Conservation (phyloP, 116 monocot genomes). For the Papilionanthe hybrid region DNA sequence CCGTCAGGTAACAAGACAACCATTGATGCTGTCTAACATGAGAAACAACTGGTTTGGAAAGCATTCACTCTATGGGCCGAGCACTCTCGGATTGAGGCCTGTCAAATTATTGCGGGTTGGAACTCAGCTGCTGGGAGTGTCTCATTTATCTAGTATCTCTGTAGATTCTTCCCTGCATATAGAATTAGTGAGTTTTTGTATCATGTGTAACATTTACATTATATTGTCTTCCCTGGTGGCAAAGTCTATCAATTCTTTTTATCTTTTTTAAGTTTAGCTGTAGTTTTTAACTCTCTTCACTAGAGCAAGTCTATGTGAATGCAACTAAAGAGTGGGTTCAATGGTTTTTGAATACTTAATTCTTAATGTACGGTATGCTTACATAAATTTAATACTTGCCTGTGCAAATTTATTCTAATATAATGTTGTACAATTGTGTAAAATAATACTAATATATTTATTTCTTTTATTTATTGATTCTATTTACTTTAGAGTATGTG, state of each 20-base stretch:
- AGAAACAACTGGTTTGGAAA: constrained; percentile 48
- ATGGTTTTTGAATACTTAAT: neutral
- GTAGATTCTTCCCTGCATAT: constrained; percentile 66
- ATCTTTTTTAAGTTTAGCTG: neutral
- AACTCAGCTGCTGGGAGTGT: constrained; percentile 36
- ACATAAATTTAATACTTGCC: neutral
- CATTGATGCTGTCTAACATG: constrained; percentile 32
- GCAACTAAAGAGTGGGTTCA: too few relatives aligned
- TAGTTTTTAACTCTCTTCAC: too few relatives aligned
- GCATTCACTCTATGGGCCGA: constrained; percentile 43
- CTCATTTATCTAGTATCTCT: constrained; percentile 56
- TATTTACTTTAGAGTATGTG: neutral
- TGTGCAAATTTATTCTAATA: neutral
- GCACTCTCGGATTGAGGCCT: constrained; percentile 45
- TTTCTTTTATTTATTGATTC: neutral
- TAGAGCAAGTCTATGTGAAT: too few relatives aligned
- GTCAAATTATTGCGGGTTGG: constrained; percentile 54
- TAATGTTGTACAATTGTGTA: neutral
- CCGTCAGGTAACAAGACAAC: constrained; percentile 30
- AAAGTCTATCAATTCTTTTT: neutral
- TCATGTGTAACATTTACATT: neutral
- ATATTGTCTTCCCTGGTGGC: neutral
- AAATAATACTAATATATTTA: neutral
- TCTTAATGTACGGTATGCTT: neutral
- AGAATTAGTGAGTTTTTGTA: constrained; percentile 52